Evolutionary conservation across 768 basidiomycete genomes (phyloP).

Genomic region (Psilocybe cubensis): DNA sequence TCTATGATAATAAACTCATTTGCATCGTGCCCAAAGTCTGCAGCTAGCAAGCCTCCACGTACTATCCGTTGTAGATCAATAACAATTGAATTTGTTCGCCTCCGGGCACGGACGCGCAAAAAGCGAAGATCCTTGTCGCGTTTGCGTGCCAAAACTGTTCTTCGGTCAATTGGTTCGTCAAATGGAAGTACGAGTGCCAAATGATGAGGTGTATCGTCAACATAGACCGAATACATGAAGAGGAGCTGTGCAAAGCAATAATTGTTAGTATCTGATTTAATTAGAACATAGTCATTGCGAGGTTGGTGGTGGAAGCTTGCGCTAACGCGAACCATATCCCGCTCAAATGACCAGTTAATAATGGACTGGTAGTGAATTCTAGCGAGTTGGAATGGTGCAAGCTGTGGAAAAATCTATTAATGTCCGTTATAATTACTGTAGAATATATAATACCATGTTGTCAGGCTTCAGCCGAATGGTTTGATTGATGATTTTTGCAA

Average conservation of each 20-base stretch:
- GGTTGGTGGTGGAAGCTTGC: neutral
- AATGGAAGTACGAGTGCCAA: neutral
- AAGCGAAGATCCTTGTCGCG: neutral
- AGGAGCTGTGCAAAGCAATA: neutral
- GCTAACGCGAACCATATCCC: neutral
- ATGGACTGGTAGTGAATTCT: neutral
- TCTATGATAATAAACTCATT: neutral
- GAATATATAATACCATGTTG: neutral
- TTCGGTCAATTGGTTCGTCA: neutral
- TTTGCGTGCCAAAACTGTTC: neutral
- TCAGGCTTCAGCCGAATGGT: neutral
- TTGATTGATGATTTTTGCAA: neutral
- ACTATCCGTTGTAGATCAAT: neutral
- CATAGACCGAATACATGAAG: neutral
- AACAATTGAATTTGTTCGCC: neutral
- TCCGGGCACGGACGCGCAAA: neutral
- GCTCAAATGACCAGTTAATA: neutral
- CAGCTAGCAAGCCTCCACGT: neutral
- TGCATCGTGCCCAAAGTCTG: neutral
- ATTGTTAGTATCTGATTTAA: neutral
- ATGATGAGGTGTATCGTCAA: neutral
- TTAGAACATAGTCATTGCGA: neutral
- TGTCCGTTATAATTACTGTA: neutral
- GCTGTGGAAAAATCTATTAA: neutral
- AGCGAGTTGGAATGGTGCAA: neutral